Base-by-base conservation (phyloP, 371 early-diverging fungal genomes). In the Mortierella sp. region DNA sequence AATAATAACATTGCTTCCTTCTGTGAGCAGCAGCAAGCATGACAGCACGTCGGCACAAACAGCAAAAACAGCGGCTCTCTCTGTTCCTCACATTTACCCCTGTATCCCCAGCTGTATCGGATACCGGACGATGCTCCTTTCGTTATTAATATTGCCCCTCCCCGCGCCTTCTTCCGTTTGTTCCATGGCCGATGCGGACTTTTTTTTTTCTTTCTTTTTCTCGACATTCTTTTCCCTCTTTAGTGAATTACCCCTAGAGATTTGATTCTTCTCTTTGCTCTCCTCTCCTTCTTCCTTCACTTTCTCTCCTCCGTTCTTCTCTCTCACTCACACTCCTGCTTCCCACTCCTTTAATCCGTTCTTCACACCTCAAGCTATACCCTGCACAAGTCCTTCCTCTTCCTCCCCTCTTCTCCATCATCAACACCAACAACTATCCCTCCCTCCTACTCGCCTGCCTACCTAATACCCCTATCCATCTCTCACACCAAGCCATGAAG, bases 151-250 rank as follows among this genome's bases (percentile, higher is more conserved):
- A 61, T 19, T 31, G 0, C 9, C 16, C 14, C 19, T 31, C 19
- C 34, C 31, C 13, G 10, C 5, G 1, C 24, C 4, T 24, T 8
- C 57, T 64, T 64, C 64, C 64, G 37, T 64, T 24, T 34, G 64
- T 64, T 64, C 64, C 61, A 61, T 61, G 54, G 54, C 57, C 59
- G 16, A 59, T 31, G 59, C 34, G 28, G 31, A 59, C 48, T 48
- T 50, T 50, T 50, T 50, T 14, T 14, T 46, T 46, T 46, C 13
- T 8, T 50, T 16, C 16, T 50, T 14, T 37, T 40, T 67, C 67
- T 67, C 24, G 64, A 37, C 64, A 37, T 64, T 64, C 64, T 64
- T 64, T 37, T 31, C 57, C 28, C 28, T 26, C 31, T 59, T 13
- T 13, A 28, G 11, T 16, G 5, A 11, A 31, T 40, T 40, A 40